Conservation (phyloP, 148 eudicot genomes). For the Vaccinium darrowii region DNA sequence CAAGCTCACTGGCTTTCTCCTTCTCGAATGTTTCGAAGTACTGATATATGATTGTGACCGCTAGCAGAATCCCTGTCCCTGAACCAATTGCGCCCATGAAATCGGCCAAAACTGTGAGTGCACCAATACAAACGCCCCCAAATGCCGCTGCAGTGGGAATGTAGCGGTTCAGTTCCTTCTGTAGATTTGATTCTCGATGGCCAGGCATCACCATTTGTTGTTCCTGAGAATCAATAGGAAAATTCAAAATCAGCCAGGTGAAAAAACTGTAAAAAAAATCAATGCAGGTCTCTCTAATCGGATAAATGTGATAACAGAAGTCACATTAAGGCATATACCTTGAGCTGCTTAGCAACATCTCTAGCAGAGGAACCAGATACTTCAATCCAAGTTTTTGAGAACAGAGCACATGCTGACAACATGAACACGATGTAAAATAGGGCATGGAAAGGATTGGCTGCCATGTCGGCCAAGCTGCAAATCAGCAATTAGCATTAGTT, state of each 20-base stretch:
- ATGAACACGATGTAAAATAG: constrained; percentile 72
- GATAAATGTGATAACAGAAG: neutral
- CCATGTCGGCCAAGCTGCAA: constrained; percentile 80
- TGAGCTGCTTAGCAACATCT: constrained; percentile 91
- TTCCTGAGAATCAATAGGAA: constrained; percentile 37
- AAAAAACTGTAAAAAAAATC: neutral
- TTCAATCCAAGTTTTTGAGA: constrained; percentile 92
- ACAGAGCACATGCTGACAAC: constrained; percentile 89
- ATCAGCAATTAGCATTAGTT: neutral
- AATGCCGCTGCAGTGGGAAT: constrained; percentile 92
- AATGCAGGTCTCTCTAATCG: neutral
- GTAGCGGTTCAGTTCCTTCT: constrained; percentile 88
- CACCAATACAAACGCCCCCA: constrained; percentile 89
- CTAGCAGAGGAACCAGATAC: constrained; percentile 92
- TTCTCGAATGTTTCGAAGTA: constrained; percentile 89
- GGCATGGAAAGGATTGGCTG: constrained; percentile 91
- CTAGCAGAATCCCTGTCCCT: constrained; percentile 79
- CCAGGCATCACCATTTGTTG: constrained; percentile 99
- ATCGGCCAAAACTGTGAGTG: constrained; percentile 80
- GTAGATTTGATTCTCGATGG: constrained; percentile 74
- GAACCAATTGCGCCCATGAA: constrained; percentile 97
- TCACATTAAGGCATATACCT: constrained; percentile 34
- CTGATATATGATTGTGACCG: constrained; percentile 85
- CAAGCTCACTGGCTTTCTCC: constrained; percentile 83
- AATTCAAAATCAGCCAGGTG: neutral